Percentiles rank a stretch among this genome's conserved stretches.
phyloP scores from a whole-genome alignment of 495 filamentous ascomycete genomes.

The Immersiella caudata region DNA sequence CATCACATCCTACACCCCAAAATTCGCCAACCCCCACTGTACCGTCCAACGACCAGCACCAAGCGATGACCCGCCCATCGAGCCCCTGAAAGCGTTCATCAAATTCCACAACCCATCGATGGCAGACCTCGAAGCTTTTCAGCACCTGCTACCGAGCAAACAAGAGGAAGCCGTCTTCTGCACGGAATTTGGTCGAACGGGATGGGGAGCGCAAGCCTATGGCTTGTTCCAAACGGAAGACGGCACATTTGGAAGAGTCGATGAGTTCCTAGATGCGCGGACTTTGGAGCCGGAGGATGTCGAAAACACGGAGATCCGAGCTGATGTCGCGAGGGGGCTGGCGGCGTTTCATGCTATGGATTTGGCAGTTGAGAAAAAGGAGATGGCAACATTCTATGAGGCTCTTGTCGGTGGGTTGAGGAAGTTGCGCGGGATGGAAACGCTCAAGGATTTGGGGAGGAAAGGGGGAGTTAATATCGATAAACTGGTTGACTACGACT shows the following conservation, averaged over 20 bases:
- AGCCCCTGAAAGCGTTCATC: constrained; percentile 35
- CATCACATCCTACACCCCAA: constrained; percentile 27
- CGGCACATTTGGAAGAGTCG: constrained; percentile 34
- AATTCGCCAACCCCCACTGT: constrained; percentile 35
- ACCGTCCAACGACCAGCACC: constrained; percentile 32
- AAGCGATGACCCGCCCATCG: constrained; percentile 9
- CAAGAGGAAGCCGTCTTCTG: constrained; percentile 35
- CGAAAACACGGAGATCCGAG: constrained; percentile 35
- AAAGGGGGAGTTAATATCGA: constrained; percentile 37
- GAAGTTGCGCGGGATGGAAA: constrained; percentile 33
- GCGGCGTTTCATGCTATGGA: constrained; percentile 32
- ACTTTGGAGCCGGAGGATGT: constrained; percentile 37
- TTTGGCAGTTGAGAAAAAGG: constrained; percentile 28
- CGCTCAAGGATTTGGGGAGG: constrained; percentile 33
- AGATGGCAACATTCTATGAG: constrained; percentile 29
- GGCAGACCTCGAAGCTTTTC: constrained; percentile 32
- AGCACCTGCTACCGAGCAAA: constrained; percentile 34
- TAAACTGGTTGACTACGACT: constrained; percentile 35
- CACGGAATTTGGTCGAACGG: constrained; percentile 36
- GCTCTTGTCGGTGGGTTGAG: constrained; percentile 26
- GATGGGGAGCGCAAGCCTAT: constrained; percentile 36
- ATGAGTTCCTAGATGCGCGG: constrained; percentile 39
- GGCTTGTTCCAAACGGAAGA: constrained; percentile 37
- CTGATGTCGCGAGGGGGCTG: constrained; percentile 35
- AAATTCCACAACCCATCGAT: constrained; percentile 31